phyloP scores from a whole-genome alignment of 106 monocot species.

The Amphibolis antarctica region DNA sequence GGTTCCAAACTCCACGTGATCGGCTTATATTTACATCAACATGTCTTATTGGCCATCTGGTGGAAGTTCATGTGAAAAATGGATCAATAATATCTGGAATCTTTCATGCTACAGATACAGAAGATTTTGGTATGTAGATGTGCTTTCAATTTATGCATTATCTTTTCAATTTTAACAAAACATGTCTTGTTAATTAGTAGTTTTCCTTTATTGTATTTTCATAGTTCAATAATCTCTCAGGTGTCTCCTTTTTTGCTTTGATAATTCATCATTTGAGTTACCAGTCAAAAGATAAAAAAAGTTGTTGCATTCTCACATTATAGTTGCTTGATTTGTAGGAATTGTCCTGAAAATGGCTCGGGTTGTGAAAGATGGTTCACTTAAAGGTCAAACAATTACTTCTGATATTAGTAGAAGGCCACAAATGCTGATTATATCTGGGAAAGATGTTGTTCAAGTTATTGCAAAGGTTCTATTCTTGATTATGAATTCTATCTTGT shows the following conservation, averaged over 20 bases:
- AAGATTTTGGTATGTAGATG: conserved; percentile 61
- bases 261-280: no score
- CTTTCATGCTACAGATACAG: conserved; percentile 63
- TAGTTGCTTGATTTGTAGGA: conserved; percentile 24
- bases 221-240: not conserved
- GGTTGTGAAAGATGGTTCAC: conserved; percentile 56
- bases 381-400: conserved; percentile 24
- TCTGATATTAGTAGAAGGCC: conserved; percentile 34
- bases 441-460: conserved; percentile 81
- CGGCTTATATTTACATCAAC: conserved; percentile 55
- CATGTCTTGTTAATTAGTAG: not conserved
- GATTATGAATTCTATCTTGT: not conserved
- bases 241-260: no score
- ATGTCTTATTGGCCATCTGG: conserved; percentile 60
- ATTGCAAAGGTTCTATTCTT: conserved; percentile 65
- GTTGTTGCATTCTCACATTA: not conserved
- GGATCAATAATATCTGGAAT: conserved; percentile 86
- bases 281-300: not conserved
- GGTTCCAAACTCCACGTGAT: conserved; percentile 37
- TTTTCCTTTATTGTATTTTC: not conserved
- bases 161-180: not conserved
- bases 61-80: conserved; percentile 90
- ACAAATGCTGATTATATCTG: conserved; percentile 75
- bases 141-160: not conserved
- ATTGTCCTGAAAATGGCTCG: conserved; percentile 79